These are phyloP conservation scores for Nemania diffusa DNA, from an alignment of 2,329 filamentous ascomycete species.

Conservation along the genomic window DNA sequence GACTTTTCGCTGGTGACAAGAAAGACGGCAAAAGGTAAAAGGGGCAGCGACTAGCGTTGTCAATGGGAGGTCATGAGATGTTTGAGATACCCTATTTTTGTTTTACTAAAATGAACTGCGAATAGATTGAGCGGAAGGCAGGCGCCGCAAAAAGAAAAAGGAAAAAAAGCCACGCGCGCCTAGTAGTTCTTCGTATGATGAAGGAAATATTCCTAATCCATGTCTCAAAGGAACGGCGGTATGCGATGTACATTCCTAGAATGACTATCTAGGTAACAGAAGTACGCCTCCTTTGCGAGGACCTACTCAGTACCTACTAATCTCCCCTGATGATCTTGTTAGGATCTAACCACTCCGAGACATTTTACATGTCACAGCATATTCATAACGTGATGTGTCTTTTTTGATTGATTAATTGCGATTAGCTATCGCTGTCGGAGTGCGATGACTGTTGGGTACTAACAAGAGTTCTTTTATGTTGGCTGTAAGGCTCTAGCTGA, in stretches of 20 bases:
- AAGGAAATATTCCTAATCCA: neutral
- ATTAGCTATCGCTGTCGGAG: neutral
- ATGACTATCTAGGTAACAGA: no score
- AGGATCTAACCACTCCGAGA: slow-evolving; percentile 1
- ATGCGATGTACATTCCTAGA: neutral
- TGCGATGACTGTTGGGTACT: neutral
- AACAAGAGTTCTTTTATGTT: no score
- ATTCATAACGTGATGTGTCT: neutral
- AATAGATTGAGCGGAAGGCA: neutral
- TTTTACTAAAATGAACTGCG: no score
- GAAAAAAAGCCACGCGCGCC: neutral
- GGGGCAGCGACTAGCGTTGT: neutral
- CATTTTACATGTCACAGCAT: slow-evolving; percentile 14
- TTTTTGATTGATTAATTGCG: neutral
- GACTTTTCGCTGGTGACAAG: neutral
- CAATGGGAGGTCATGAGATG: neutral
- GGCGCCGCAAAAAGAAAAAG: neutral
- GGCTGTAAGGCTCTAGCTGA: no score
- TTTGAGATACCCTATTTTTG: no score
- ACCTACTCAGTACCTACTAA: neutral
- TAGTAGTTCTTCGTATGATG: no score
- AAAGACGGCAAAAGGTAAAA: neutral
- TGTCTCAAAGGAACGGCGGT: neutral
- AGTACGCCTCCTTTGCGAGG: neutral
- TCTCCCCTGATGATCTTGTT: neutral